A percentile compares a stretch with the other conserved stretches of the same genome.
Conservation (phyloP, 2,329 filamentous ascomycete species). For the Alternaria sp. region DNA sequence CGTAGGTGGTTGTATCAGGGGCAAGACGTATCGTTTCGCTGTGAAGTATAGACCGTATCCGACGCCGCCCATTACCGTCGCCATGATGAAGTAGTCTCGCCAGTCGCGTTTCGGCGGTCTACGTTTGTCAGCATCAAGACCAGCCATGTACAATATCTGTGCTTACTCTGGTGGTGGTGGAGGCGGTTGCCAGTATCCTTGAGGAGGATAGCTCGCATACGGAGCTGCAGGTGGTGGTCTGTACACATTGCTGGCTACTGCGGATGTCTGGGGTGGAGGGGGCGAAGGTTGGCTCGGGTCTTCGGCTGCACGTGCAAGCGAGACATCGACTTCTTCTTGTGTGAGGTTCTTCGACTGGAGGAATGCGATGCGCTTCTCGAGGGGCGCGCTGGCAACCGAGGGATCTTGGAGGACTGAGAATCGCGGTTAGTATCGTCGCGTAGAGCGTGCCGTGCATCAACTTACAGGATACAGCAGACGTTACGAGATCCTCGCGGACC, state of each 20-base stretch:
- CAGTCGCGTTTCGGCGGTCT: constrained; percentile 81
- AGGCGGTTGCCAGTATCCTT: constrained; percentile 62
- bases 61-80: constrained; percentile 88
- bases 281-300: constrained; percentile 58
- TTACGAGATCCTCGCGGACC: constrained; percentile 92
- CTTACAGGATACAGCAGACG: constrained; percentile 73
- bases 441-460: constrained; percentile 17
- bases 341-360: constrained; percentile 97
- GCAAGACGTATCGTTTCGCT: constrained; percentile 88
- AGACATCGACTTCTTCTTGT: constrained; percentile 89
- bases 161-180: constrained; percentile 64
- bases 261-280: constrained; percentile 58
- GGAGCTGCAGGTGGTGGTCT: constrained; percentile 56
- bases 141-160: neutral
- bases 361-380: constrained; percentile 92
- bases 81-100: constrained; percentile 99
- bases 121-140: constrained; percentile 24
- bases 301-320: constrained; percentile 77
- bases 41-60: constrained; percentile 88
- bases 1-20: constrained; percentile 90
- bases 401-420: constrained; percentile 87
- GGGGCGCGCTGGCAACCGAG: constrained; percentile 84
- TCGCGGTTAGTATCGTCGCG: constrained; percentile 27
- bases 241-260: constrained; percentile 54
- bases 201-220: constrained; percentile 62